Base-by-base conservation (phyloP, 352 stramenopile species). In the Phytopythium cucurbitacearum region DNA sequence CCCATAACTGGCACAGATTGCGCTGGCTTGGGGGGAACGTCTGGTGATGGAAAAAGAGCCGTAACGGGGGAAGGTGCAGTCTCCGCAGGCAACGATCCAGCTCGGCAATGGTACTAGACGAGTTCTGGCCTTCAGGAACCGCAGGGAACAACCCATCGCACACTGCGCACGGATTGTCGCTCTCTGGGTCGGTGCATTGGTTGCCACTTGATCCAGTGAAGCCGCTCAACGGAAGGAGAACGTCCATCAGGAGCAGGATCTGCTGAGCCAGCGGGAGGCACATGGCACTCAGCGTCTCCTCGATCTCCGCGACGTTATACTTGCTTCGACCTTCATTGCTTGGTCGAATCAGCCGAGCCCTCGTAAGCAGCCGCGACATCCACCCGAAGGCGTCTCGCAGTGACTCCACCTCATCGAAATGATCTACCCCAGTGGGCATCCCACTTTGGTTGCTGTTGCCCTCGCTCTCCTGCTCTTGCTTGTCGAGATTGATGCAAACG, bases 1-100 rank as follows among this genome's bases (percentile, higher is more conserved):
- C 72, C 81, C 81, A 91, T 15, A 89, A 63, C 51, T 91, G 64
- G n/a, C 78, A 89, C 16, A 91, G 58, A 2, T 62, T 59, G 15
- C 81, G 76, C 43, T 91, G 81, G 28, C 65, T 65, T 2, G 64
- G 57, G 0, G 81, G 64, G 50, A 91, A 88, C 37, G 81, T 77
- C 16, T 87, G 66, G 7, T 48, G 60, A 33, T 78, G 67, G 55
- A 91, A 91, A 40, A 91, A 87, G 12, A 80, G 60, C 12, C 72
- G 73, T n/a, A 91, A 53, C 28, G 78, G 78, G 4, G 78, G 81
- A 37, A 91, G 52, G 56, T 91, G 81, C 35, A 91, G 67, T 38
- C 64, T 68, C 15, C 71, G 80, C 47, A 91, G 53, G 33, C 73
- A 71, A 21, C 57, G 69, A 5, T 76, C 65, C 32, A 88, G 64